These are phyloP conservation scores for Lepidium aucheri DNA, from an alignment of 345 rosid genomes.

Conservation along the genomic window DNA sequence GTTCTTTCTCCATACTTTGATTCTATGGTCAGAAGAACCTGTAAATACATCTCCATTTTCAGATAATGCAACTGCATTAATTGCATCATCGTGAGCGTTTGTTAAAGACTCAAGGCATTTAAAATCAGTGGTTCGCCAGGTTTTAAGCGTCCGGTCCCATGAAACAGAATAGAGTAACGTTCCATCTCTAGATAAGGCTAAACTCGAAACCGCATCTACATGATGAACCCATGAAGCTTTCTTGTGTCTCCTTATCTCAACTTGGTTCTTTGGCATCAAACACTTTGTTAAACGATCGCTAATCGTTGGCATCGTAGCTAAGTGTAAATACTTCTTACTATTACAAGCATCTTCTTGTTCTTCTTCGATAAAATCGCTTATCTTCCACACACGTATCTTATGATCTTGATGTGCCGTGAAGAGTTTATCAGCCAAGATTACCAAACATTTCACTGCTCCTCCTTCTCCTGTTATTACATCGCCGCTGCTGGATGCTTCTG, in stretches of 20 bases:
- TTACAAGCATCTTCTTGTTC: not conserved
- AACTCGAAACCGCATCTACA: constrained; percentile 73
- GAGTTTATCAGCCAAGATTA: constrained; percentile 56
- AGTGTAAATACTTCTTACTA: constrained; percentile 38
- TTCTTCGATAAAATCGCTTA: constrained; percentile 27
- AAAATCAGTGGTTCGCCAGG: constrained; percentile 79
- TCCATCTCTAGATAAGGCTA: constrained; percentile 61
- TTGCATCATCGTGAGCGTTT: constrained; percentile 85
- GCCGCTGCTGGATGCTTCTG: constrained; percentile 5
- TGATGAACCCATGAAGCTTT: constrained; percentile 82
- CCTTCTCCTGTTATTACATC: constrained; percentile 32
- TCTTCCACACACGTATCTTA: constrained; percentile 91
- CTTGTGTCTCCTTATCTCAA: constrained; percentile 67
- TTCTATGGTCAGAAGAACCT: constrained; percentile 77
- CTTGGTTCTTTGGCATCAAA: constrained; percentile 56
- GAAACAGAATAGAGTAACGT: constrained; percentile 78
- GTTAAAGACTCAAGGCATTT: constrained; percentile 73
- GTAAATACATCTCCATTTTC: constrained; percentile 60
- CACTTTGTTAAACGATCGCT: constrained; percentile 58
- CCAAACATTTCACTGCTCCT: constrained; percentile 75
- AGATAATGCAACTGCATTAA: constrained; percentile 62
- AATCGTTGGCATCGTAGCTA: constrained; percentile 83
- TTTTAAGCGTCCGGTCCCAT: constrained; percentile 87
- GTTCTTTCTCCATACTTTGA: constrained; percentile 60
- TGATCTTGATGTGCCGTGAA: constrained; percentile 94